phyloP scores from a whole-genome alignment of 805 yeast genomes.

The Yamadazyma kitorensis region DNA sequence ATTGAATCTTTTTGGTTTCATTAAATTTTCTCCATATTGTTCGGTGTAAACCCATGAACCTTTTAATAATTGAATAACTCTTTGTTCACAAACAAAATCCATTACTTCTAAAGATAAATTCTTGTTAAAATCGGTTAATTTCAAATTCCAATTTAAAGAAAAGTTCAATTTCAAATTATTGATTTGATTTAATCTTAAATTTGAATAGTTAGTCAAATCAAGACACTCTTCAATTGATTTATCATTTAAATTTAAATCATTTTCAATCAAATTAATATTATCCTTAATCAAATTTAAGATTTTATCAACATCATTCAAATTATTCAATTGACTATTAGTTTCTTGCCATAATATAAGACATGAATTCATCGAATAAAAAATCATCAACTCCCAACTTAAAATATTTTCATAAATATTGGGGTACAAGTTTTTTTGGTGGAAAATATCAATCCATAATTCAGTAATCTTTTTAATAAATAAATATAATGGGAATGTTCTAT shows the following conservation, averaged over 20 bases:
- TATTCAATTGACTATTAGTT: slow-evolving; percentile 48
- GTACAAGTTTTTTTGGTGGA: slow-evolving; percentile 26
- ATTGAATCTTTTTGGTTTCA: slow-evolving; percentile 9
- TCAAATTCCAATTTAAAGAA: slow-evolving; percentile 41
- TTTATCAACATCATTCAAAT: slow-evolving; percentile 49
- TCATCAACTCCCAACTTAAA: slow-evolving; percentile 52
- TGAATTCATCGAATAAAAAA: slow-evolving; percentile 54
- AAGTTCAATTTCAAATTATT: slow-evolving; percentile 36
- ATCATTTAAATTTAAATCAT: slow-evolving; percentile 7
- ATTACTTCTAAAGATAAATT: slow-evolving; percentile 55
- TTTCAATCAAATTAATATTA: slow-evolving; percentile 28
- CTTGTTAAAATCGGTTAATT: slow-evolving; percentile 47
- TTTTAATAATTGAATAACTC: slow-evolving; percentile 64
- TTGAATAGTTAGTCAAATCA: slow-evolving; percentile 34
- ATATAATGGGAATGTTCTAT: slow-evolving; percentile 50
- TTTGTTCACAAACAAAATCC: slow-evolving; percentile 72
- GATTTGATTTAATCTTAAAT: slow-evolving; percentile 57
- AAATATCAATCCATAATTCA: slow-evolving; percentile 33
- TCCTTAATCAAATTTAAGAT: slow-evolving; percentile 44
- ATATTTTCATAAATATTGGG: slow-evolving; percentile 40
- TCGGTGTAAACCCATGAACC: slow-evolving; percentile 82
- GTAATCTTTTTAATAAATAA: slow-evolving; percentile 34
- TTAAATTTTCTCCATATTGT: slow-evolving; percentile 40
- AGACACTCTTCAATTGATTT: slow-evolving; percentile 45
- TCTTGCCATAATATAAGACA: slow-evolving; percentile 64